phyloP scores from a whole-genome alignment of 2,329 filamentous ascomycete species.

The Raffaelea albimanens region DNA sequence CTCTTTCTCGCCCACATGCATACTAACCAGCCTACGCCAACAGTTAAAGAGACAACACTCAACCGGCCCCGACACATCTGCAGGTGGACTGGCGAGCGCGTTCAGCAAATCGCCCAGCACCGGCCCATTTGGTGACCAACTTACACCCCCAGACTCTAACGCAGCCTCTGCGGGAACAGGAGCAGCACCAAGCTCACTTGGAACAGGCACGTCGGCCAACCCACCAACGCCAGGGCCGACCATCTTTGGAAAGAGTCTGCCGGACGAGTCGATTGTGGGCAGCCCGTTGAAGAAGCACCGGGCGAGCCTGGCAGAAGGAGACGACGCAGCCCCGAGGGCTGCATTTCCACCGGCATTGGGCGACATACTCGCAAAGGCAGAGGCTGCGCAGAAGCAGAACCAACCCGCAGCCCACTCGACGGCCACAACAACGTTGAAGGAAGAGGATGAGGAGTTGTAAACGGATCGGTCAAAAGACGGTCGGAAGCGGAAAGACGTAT shows the following conservation, averaged over 20 bases:
- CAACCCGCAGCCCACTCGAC: background rate
- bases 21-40: background rate
- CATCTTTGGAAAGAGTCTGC: slow-evolving; percentile 32
- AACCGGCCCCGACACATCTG: slow-evolving; percentile 50
- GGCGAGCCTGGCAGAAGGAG: slow-evolving; percentile 39
- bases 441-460: slow-evolving; percentile 7
- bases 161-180: background rate
- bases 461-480: background rate
- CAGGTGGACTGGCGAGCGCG: slow-evolving; percentile 25
- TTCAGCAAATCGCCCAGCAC: slow-evolving; percentile 36
- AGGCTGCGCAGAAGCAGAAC: slow-evolving; percentile 19
- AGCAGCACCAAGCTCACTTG: background rate
- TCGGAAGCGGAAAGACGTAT: too few species aligned
- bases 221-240: background rate
- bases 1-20: background rate
- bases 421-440: background rate
- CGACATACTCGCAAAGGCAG: slow-evolving; percentile 29
- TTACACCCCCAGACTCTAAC: slow-evolving; percentile 30
- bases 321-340: background rate
- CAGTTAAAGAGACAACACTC: slow-evolving; percentile 78
- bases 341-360: slow-evolving; percentile 29
- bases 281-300: slow-evolving; percentile 71
- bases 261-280: slow-evolving; percentile 43
- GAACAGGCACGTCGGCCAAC: slow-evolving; percentile 19
- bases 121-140: slow-evolving; percentile 27